Evolutionary conservation across 2,329 filamentous ascomycete species (phyloP), one percentile per base, ranked within the genome.

Genomic region (Pseudogymnoascus sp.): DNA sequence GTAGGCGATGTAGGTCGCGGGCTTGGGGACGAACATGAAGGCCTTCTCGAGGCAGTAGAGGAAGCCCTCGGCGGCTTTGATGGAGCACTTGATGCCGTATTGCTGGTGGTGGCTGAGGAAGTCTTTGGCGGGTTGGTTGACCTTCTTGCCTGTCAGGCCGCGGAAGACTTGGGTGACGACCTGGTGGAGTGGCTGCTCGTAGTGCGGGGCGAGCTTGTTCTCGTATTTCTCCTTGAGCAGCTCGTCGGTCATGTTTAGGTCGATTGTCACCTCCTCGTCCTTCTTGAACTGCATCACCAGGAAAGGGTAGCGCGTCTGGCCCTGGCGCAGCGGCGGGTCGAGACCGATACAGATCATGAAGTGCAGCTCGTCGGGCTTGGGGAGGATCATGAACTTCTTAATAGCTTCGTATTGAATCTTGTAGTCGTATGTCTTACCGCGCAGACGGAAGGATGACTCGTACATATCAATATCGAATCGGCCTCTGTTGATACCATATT

Each of bases 401-500:
- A 97, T 92, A 60, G 88, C 87, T 64, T 97, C 91, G 78, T 97
- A 99, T 76, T 97, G 92, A 69, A 99, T 97, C 84, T 99, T 99
- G 86, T 99, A 99, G 80, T 99, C 96, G 81, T 99, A 99, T 23
- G 95, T 99, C 80, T 99, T 99, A 72, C 95, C 95, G 68, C 95
- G 93, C 66, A 99, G 84, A 67, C 95, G 89, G 83, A 99, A 97
- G 1, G 95, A 97, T 15, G 87, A 88, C 77, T 97, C 95, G 83
- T 99, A 99, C 89, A 99, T 96, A 76, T 99, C 95, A 78, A 99
- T 96, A 76, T 97, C 95, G 82, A 99, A 99, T 69, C 95, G 93
- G 76, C 95, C 96, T 89, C 95, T 93, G 77, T 66, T 67, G 61
- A 31, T 28, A 17, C 42, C 60, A 57, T 17, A 65, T 76, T 67